Base-by-base conservation (phyloP, 2,329 filamentous ascomycete genomes). In the Epichloe sibirici region DNA sequence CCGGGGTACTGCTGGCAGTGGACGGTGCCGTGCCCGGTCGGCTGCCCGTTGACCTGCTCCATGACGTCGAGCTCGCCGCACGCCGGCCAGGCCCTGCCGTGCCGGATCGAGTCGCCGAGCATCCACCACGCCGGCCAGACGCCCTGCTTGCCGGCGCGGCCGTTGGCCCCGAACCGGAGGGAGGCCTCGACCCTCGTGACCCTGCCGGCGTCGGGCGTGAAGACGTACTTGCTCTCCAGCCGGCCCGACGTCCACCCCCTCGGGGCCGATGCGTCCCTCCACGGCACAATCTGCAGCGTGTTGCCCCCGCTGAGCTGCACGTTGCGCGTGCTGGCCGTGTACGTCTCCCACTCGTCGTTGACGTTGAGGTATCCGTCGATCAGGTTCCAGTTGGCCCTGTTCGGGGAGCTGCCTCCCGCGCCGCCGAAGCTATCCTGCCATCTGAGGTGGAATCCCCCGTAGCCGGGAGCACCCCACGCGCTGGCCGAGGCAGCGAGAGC, bases 101-200 rank as follows among this genome's bases (percentile, higher is more conserved):
- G 66, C 28, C 74, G 72, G 51, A 75, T 66, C 11, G 70, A 62
- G 48, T 78, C 69, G 42, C 78, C 77, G 15, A 81, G 68, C 55
- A 79, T 67, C 77, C 77, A 81, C 59, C 80, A 80, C 0, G 78
- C 78, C 0, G 78, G 77, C 78, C 77, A 81, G 48, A 81, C 68
- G 4, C 78, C 78, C 57, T 78, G 69, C 63, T 78, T 76, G 44
- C 62, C 61, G 2, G 68, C 66, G 43, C 61, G 59, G 1, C 62
- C 43, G 62, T 72, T 72, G 54, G 59, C 59, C 12, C 74, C 78
- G 46, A 79, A 67, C 38, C 75, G 71, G 45, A 81, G 64, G 25
- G 63, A 62, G 4, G 72, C 70, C 54, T 78, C 72, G 31, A 75
- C 65, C 42, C 70, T 64, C 23, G 74, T 78, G 34, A 73, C 59